A percentile compares a stretch with the other conserved stretches of the same genome.
Conservation (phyloP, 768 basidiomycete species). For the Mycena leptocephala region DNA sequence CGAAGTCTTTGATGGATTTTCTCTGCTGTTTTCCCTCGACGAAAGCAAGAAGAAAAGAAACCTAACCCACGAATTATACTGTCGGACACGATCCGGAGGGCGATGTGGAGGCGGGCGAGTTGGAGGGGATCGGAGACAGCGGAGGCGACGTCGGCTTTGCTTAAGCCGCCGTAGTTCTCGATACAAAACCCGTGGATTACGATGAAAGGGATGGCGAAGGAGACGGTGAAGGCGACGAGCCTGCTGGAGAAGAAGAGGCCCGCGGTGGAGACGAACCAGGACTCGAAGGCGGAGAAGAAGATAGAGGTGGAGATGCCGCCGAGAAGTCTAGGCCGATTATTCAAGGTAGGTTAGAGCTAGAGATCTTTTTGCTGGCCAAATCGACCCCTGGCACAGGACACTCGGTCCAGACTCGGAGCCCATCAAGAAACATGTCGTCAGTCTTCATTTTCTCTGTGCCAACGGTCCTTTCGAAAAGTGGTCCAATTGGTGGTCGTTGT, state of each 20-base stretch:
- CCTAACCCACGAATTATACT: no score
- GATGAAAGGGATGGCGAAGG: conserved; percentile 71
- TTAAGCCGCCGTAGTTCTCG: conserved; percentile 76
- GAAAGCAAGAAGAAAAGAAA: no score
- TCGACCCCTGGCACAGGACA: no score
- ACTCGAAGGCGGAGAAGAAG: conserved; percentile 83
- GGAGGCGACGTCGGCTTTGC: background rate
- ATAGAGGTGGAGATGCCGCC: conserved; percentile 87
- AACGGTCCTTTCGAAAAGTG: no score
- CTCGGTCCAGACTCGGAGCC: no score
- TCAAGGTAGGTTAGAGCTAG: no score
- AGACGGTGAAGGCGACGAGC: conserved; percentile 66
- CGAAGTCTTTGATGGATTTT: no score
- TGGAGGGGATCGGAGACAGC: conserved; percentile 72
- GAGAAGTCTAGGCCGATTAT: conserved; percentile 75
- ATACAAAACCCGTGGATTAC: conserved; percentile 73
- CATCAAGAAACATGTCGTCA: no score
- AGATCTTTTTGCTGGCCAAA: no score
- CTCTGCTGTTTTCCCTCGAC: no score
- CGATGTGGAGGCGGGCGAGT: conserved; percentile 66
- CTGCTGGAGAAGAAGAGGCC: conserved; percentile 81
- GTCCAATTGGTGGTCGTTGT: no score
- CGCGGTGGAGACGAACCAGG: conserved; percentile 86
- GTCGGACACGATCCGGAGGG: conserved; percentile 70
- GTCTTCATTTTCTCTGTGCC: no score